Percentiles rank a stretch among this genome's conserved stretches.
Evolutionary conservation across 495 filamentous ascomycete genomes (phyloP).

Genomic region (Bombardia bombarda): DNA sequence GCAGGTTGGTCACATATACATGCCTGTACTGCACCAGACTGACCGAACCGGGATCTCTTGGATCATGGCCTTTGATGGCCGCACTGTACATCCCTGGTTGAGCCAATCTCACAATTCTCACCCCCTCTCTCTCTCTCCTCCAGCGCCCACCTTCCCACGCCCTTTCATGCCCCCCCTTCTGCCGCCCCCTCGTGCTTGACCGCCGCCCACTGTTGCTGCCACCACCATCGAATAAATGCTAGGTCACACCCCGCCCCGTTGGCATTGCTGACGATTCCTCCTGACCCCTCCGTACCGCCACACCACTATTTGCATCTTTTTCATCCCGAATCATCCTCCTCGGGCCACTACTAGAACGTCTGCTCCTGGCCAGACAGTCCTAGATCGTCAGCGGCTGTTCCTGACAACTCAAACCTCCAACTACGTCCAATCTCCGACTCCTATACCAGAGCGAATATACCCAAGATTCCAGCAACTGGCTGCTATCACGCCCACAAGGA

Average conservation of each 20-base stretch:
- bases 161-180: slow-evolving; percentile 3
- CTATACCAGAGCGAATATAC: too few relatives aligned
- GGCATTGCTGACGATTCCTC: slow-evolving; percentile 20
- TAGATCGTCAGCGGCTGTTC: too few relatives aligned
- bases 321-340: neutral
- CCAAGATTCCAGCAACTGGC: too few relatives aligned
- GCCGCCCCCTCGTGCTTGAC: slow-evolving; percentile 6
- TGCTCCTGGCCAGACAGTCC: too few relatives aligned
- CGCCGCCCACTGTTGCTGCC: slow-evolving; percentile 6
- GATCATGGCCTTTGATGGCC: neutral
- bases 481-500: too few relatives aligned
- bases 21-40: neutral
- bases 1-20: slow-evolving; percentile 5
- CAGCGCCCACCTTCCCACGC: too few relatives aligned
- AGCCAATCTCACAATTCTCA: neutral
- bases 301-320: slow-evolving; percentile 4
- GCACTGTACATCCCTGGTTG: neutral
- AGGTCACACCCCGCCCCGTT: slow-evolving; percentile 27
- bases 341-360: too few relatives aligned
- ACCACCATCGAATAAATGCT: slow-evolving; percentile 24
- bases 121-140: neutral
- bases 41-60: too few relatives aligned
- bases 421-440: neutral
- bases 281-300: slow-evolving; percentile 23
- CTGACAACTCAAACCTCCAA: neutral